Conservation (phyloP, 129 eudicot species). For the Lactuca sativa region DNA sequence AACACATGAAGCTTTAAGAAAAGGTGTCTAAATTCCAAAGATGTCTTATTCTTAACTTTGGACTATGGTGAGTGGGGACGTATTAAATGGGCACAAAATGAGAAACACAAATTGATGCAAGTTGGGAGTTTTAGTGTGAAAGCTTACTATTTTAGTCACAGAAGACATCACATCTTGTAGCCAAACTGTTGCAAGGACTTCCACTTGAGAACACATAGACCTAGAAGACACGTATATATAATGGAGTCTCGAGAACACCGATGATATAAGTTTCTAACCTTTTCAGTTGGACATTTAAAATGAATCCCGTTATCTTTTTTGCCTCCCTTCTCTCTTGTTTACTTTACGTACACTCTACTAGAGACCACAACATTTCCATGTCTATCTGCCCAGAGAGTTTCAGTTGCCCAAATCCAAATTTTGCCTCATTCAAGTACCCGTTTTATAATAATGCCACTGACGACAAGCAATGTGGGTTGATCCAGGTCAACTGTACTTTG, state of each 20-base stretch:
- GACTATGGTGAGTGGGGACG: not conserved
- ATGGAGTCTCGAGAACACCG: not conserved
- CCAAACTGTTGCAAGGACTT: no score
- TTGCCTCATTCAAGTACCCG: conserved; percentile 1
- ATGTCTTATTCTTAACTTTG: not conserved
- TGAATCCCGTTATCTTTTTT: conserved; percentile 1
- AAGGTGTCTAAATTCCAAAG: not conserved
- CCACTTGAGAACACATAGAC: no score
- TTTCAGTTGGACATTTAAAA: conserved; percentile 10
- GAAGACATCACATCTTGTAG: no score
- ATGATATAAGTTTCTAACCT: not conserved
- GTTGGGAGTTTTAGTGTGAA: no score
- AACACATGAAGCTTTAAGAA: no score
- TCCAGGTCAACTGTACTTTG: conserved; percentile 3
- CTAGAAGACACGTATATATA: no score
- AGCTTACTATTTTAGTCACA: no score
- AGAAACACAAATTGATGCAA: no score
- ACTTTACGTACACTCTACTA: not conserved
- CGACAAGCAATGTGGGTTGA: conserved; percentile 9
- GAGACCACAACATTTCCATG: no score
- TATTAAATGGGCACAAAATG: not conserved
- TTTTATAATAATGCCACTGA: not conserved
- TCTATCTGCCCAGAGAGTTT: conserved; percentile 12
- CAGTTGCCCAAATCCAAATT: not conserved
- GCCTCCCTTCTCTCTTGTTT: not conserved